These are phyloP conservation scores for Chloris gayana DNA, from an alignment of 176 grass and related monocot genomes.

Conservation along the genomic window DNA sequence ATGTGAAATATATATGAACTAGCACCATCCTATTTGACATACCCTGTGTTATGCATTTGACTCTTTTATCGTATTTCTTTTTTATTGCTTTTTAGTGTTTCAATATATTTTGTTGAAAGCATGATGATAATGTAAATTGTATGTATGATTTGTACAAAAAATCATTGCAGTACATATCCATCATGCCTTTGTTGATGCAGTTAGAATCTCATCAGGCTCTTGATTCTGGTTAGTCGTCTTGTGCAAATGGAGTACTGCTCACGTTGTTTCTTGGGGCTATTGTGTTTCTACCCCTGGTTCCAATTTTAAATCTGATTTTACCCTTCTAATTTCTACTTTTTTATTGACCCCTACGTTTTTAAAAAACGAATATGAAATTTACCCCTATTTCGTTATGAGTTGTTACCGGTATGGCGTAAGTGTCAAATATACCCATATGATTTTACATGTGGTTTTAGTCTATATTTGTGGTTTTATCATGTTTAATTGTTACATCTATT, in stretches of 20 bases:
- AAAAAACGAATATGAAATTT: no score
- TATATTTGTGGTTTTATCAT: no score
- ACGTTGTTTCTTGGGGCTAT: neutral
- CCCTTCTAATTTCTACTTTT: no score
- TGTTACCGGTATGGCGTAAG: no score
- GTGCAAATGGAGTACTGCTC: neutral
- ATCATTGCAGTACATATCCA: neutral
- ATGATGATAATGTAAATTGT: slow-evolving; percentile 21
- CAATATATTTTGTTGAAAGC: slow-evolving; percentile 30
- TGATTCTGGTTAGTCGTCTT: slow-evolving; percentile 24
- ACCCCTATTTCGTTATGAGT: no score
- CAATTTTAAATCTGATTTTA: no score
- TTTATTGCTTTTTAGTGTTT: slow-evolving; percentile 18
- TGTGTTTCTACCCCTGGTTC: no score
- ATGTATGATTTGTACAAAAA: slow-evolving; percentile 1
- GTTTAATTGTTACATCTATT: no score
- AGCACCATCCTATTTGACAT: slow-evolving; percentile 12
- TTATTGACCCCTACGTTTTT: no score
- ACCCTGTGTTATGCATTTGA: slow-evolving; percentile 3
- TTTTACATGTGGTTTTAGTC: no score
- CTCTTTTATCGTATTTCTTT: slow-evolving; percentile 8
- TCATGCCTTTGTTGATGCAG: neutral
- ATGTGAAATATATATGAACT: slow-evolving; percentile 11
- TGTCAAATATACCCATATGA: no score
- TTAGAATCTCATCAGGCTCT: slow-evolving; percentile 28